Percentiles rank a stretch among this genome's conserved stretches.
phyloP scores from a whole-genome alignment of 192 early-diverging fungal species.

The Chytriomyces confervae region DNA sequence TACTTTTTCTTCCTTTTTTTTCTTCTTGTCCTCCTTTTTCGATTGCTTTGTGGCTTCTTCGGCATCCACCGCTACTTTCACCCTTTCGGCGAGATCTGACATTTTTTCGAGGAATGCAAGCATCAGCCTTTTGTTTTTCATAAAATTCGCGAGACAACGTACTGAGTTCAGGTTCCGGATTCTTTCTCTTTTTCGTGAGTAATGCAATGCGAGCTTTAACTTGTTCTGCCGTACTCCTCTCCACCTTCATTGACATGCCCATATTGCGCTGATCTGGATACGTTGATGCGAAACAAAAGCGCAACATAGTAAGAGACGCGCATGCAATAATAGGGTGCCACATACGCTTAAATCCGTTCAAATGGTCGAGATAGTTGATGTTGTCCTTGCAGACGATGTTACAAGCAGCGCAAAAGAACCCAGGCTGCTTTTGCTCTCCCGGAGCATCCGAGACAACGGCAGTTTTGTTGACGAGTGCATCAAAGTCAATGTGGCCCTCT shows the following conservation, averaged over 20 bases:
- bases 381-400: constrained; percentile 90
- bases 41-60: constrained; percentile 74
- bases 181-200: constrained; percentile 74
- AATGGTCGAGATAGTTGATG: constrained; percentile 87
- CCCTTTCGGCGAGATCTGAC: constrained; percentile 69
- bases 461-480: constrained; percentile 78
- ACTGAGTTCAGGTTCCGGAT: constrained; percentile 63
- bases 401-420: constrained; percentile 91
- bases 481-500: constrained; percentile 70
- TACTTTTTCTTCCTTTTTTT: constrained; percentile 56
- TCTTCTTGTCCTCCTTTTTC: constrained; percentile 53
- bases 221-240: constrained; percentile 74
- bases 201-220: constrained; percentile 73
- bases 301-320: not conserved
- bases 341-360: constrained; percentile 87
- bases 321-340: not conserved
- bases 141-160: constrained; percentile 14
- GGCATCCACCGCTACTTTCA: constrained; percentile 66
- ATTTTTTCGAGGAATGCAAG: not conserved
- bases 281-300: not conserved
- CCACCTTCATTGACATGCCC: constrained; percentile 84
- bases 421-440: constrained; percentile 67
- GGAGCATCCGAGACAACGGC: constrained; percentile 72
- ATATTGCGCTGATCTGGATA: constrained; percentile 77
- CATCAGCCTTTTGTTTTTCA: not conserved